These are phyloP conservation scores for Pisolithus sp. DNA, from an alignment of 768 basidiomycete genomes.

Conservation along the genomic window DNA sequence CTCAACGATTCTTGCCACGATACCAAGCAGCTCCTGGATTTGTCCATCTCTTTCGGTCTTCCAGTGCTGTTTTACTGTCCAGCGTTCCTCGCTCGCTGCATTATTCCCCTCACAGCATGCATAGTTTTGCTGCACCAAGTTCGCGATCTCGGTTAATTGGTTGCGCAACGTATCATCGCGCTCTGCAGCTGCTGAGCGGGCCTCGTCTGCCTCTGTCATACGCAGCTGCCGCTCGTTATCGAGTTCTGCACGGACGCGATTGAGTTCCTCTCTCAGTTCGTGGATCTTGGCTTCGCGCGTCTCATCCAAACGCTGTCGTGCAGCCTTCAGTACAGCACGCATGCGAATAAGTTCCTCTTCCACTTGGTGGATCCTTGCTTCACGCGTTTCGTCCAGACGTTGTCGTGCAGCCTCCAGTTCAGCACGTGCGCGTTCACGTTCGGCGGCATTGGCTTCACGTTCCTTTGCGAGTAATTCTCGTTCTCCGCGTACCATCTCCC, in stretches of 20 bases:
- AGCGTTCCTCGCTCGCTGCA: conserved; percentile 53
- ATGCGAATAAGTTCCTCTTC: too few relatives aligned
- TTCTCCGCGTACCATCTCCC: conserved; percentile 51
- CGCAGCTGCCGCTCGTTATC: conserved; percentile 57
- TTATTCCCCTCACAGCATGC: conserved; percentile 56
- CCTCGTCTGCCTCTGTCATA: conserved; percentile 53
- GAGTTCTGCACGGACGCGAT: conserved; percentile 49
- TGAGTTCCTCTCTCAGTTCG: conserved; percentile 71
- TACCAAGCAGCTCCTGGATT: conserved; percentile 50
- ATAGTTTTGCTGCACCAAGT: conserved; percentile 62
- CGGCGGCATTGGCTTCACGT: conserved; percentile 47
- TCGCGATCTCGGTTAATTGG: conserved; percentile 68
- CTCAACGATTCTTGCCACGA: conserved; percentile 60
- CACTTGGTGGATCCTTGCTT: conserved; percentile 31
- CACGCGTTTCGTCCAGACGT: conserved; percentile 87
- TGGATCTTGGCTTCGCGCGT: conserved; percentile 66
- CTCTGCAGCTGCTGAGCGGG: conserved; percentile 55
- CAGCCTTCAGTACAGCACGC: conserved; percentile 51
- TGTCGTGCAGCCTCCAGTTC: conserved; percentile 16
- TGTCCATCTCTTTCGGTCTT: conserved; percentile 54
- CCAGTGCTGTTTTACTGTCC: conserved; percentile 53
- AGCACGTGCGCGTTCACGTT: conserved; percentile 45
- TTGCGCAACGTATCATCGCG: conserved; percentile 52
- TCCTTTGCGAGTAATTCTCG: conserved; percentile 53
- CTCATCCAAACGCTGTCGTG: conserved; percentile 78